Evolutionary conservation across 805 yeast genomes (phyloP), one percentile per base, ranked within the genome.

Genomic region (Lipomyces japonicus): DNA sequence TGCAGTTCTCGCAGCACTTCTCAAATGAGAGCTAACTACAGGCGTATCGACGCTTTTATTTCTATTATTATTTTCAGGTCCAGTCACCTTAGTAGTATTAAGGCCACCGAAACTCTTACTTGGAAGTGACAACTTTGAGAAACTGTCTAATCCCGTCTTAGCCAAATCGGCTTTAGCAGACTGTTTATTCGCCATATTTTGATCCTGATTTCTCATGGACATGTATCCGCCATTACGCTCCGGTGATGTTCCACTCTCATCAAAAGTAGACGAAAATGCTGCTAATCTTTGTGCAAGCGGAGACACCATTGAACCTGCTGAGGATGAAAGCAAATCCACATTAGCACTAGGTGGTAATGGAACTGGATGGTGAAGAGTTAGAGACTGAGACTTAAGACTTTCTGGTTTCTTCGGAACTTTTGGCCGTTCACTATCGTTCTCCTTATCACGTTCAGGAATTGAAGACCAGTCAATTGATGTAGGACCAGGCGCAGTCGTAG

Each of bases 341-440:
- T 35, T 32, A 16, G 51, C 51, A 22, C 43, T 46, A 21, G 30
- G 43, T 2, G 43, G 31, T 5, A 24, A 42, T 3, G 51, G 19
- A 16, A 7, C 28, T 6, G 16, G 36, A 16, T 48, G 35, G 9
- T 22, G 39, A 37, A 9, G 30, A 18, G 23, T 25, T 40, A 34
- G 22, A 10, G 46, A 26, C 31, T 44, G 48, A 5, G 59, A 18
- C 36, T 44, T 48, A 39, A 55, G 32, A 25, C 40, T 38, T 7
- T 30, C 25, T n/a, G 59, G 59, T 38, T 55, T 55, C 49, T 44
- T 49, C 18, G 59, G 59, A 16, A 39, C 42, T 12, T 47, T 48
- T 12, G 39, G 43, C 10, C 7, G 7, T 39, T 25, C 40, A 4
- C 34, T 18, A n/a, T 34, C 35, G 18, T 50, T 35, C 23, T 28